Evolutionary conservation across 352 stramenopile genomes (phyloP), one percentile per base, ranked within the genome.

Genomic region (Pythium plurisporium): DNA sequence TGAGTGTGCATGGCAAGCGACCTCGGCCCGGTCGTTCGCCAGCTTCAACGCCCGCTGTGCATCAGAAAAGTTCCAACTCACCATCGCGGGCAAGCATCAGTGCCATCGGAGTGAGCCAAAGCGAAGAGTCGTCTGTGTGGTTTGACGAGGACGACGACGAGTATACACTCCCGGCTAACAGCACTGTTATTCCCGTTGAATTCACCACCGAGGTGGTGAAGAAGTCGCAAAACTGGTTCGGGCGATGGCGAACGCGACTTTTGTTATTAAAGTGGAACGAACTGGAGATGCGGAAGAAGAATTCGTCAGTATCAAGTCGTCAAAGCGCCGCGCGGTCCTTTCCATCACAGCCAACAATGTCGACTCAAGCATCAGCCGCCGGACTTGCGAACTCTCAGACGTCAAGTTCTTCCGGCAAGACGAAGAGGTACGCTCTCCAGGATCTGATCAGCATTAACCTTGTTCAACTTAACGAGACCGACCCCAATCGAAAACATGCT

Each of bases 141-240:
- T 51, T 52, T 0, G 26, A 53, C 4, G 26, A 44, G 10, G 37
- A 50, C 29, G 36, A 55, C 37, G 17, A 47, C 10, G 42, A 49
- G 19, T 66, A 46, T 17, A 65, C 41, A 37, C 51, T 59, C 15
- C 47, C 57, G 17, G 41, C 41, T 0, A 61, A 42, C 42, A 55
- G 62, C 36, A 56, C 64, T 1, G 55, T 68, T 0, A 42, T 86
- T 23, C 55, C 83, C 37, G 43, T 48, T 5, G 74, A 84, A 19
- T 87, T 83, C 41, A 58, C 70, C 12, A 47, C 63, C 0, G 72
- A 90, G 17, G 74, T 90, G 25, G 34, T 79, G 26, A 87, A 88
- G 60, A 88, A 87, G 29, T 85, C 72, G 30, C 72, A 82, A 20
- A 81, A 74, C 52, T 90, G 79, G 79, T 64, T 88, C 25, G 76